Conservation (phyloP, 371 early-diverging fungal species). For the Dichotomocladium elegans region DNA sequence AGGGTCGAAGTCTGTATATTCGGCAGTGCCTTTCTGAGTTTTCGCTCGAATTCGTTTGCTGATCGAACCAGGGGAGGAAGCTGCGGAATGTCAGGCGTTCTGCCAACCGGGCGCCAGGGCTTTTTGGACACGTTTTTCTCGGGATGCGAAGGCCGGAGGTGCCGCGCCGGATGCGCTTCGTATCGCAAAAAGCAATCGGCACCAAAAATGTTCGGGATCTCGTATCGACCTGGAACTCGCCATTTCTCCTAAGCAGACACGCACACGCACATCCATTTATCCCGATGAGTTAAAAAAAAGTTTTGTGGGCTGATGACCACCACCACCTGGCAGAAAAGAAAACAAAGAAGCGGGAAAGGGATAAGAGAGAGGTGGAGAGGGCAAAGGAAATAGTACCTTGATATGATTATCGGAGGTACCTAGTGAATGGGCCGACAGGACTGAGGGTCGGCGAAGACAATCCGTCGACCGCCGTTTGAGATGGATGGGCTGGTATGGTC, state of each 20-base stretch:
- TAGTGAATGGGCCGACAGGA: constrained; percentile 1
- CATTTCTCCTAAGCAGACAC: constrained; percentile 32
- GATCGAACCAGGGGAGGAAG: constrained; percentile 39
- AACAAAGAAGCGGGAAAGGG: background rate
- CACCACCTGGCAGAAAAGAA: too few relatives aligned
- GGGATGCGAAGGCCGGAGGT: constrained; percentile 25
- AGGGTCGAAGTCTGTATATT: constrained; percentile 26
- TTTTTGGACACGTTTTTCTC: constrained; percentile 39
- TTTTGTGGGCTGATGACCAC: too few relatives aligned
- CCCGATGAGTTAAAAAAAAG: too few relatives aligned
- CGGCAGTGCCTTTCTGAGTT: constrained; percentile 35
- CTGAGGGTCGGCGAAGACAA: constrained; percentile 22
- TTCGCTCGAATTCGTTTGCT: constrained; percentile 38
- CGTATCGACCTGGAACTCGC: constrained; percentile 43
- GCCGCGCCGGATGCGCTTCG: constrained; percentile 20
- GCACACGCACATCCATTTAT: too few relatives aligned
- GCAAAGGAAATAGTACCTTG: background rate
- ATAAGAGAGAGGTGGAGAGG: background rate
- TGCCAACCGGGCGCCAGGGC: constrained; percentile 40
- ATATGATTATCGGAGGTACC: background rate
- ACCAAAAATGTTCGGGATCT: constrained; percentile 47
- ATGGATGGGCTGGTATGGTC: constrained; percentile 16
- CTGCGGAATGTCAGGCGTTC: constrained; percentile 35
- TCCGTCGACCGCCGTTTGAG: constrained; percentile 44
- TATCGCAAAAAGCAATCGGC: constrained; percentile 39